Percentiles rank a stretch among this genome's conserved stretches.
Evolutionary conservation across 106 monocot genomes (phyloP).

Genomic region (Allium fistulosum): DNA sequence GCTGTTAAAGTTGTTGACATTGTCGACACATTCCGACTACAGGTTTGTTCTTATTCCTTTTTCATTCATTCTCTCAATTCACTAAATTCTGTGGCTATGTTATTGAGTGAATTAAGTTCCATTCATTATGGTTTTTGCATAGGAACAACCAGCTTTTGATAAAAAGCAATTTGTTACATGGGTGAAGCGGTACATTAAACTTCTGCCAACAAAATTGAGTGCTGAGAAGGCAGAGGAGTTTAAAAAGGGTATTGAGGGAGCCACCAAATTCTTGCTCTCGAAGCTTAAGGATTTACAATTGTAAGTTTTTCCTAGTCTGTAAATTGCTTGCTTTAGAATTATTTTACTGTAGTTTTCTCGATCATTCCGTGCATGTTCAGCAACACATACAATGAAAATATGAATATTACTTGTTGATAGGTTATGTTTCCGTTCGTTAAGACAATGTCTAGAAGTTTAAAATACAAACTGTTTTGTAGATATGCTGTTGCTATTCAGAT

Average conservation of each 20-base stretch:
- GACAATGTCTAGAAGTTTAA: too few relatives aligned
- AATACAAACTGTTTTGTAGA: too few relatives aligned
- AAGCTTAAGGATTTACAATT: conserved; percentile 86
- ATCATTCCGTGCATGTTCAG: too few relatives aligned
- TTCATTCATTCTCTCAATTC: not conserved
- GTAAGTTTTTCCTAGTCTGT: conserved; percentile 23
- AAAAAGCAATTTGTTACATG: conserved; percentile 75
- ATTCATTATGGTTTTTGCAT: not conserved
- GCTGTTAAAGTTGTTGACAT: conserved; percentile 84
- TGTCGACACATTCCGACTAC: conserved; percentile 79
- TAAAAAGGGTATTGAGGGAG: conserved; percentile 70
- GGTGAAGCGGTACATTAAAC: conserved; percentile 70
- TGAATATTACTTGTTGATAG: too few relatives aligned
- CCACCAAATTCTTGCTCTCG: conserved; percentile 70
- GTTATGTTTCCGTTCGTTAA: too few relatives aligned
- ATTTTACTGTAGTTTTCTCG: too few relatives aligned
- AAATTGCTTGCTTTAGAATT: too few relatives aligned
- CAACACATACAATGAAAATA: too few relatives aligned
- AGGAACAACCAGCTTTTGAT: conserved; percentile 92
- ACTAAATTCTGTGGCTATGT: not conserved
- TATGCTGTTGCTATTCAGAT: too few relatives aligned
- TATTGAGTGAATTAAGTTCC: not conserved
- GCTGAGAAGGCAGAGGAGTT: conserved; percentile 45
- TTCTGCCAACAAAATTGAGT: conserved; percentile 44
- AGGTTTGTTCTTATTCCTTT: conserved; percentile 25